phyloP scores from a whole-genome alignment of 352 stramenopile genomes.

The Globisporangium barbulae region DNA sequence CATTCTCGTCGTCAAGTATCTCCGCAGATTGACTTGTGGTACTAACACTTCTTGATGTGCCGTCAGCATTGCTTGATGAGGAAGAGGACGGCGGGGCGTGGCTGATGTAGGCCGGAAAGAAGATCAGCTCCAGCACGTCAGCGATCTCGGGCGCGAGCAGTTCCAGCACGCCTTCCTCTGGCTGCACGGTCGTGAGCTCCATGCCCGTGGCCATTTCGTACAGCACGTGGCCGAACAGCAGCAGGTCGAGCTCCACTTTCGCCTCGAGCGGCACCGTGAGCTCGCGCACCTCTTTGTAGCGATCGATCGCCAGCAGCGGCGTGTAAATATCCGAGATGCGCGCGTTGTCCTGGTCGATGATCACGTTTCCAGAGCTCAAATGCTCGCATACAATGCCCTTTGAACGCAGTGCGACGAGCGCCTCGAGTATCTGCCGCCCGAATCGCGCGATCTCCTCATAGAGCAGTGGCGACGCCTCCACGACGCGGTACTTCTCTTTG shows the following conservation, averaged over 20 bases:
- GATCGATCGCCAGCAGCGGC: conserved; percentile 56
- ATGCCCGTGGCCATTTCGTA: conserved; percentile 76
- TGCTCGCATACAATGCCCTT: conserved; percentile 74
- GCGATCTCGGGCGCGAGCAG: conserved; percentile 52
- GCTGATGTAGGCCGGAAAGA: conserved; percentile 29
- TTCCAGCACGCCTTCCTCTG: conserved; percentile 46
- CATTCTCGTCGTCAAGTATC: neutral
- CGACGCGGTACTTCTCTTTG: conserved; percentile 48
- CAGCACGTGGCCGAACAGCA: conserved; percentile 67
- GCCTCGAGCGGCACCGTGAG: conserved; percentile 61
- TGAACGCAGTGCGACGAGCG: conserved; percentile 41
- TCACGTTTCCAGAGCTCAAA: conserved; percentile 56
- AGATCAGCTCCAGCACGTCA: conserved; percentile 53
- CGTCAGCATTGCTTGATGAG: neutral
- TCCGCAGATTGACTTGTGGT: neutral
- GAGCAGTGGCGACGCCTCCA: conserved; percentile 32
- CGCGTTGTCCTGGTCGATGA: conserved; percentile 59
- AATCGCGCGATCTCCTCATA: conserved; percentile 56
- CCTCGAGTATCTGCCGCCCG: conserved; percentile 57
- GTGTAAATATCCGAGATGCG: conserved; percentile 64
- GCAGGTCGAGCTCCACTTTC: conserved; percentile 61
- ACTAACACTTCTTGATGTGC: neutral
- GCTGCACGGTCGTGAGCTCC: conserved; percentile 41
- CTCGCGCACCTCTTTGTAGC: conserved; percentile 45
- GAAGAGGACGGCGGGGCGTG: neutral